Conservation (phyloP, 257 asterid species). For the Eucommia ulmoides region DNA sequence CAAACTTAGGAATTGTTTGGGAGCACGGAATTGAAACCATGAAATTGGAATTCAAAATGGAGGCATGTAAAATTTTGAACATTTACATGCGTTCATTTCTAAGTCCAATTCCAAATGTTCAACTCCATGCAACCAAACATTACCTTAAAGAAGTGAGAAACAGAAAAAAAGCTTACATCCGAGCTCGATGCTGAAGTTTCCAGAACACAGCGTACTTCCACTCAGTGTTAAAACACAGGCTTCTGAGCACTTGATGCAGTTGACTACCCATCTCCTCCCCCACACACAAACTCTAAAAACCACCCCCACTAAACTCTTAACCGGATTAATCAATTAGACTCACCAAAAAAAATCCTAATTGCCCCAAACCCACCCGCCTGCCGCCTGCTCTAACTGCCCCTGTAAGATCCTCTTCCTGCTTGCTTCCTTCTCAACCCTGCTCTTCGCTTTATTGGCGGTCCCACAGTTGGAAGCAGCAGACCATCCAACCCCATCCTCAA, state of each 20-base stretch:
- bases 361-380: constrained; percentile 21
- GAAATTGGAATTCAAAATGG: too few relatives aligned
- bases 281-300: constrained; percentile 12
- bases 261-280: constrained; percentile 50
- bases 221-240: constrained; percentile 60
- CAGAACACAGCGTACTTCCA: constrained; percentile 94
- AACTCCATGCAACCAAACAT: too few relatives aligned
- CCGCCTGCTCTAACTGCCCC: constrained; percentile 86
- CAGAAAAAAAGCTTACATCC: constrained; percentile 58
- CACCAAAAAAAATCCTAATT: background rate
- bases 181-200: constrained; percentile 73
- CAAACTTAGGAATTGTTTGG: too few relatives aligned
- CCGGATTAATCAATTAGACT: constrained; percentile 16
- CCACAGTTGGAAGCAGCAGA: constrained; percentile 78
- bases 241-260: constrained; percentile 57
- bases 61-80: too few relatives aligned
- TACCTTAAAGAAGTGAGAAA: too few relatives aligned
- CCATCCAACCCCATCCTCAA: constrained; percentile 60
- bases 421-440: constrained; percentile 89
- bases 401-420: constrained; percentile 99
- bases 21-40: too few relatives aligned
- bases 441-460: constrained; percentile 93
- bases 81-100: too few relatives aligned
- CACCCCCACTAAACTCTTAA: background rate
- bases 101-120: too few relatives aligned